A percentile compares a stretch with the other conserved stretches of the same genome.
These are phyloP conservation scores for Diophrys sp. DNA, from an alignment of 73 alveolate genomes.

Conservation along the genomic window DNA sequence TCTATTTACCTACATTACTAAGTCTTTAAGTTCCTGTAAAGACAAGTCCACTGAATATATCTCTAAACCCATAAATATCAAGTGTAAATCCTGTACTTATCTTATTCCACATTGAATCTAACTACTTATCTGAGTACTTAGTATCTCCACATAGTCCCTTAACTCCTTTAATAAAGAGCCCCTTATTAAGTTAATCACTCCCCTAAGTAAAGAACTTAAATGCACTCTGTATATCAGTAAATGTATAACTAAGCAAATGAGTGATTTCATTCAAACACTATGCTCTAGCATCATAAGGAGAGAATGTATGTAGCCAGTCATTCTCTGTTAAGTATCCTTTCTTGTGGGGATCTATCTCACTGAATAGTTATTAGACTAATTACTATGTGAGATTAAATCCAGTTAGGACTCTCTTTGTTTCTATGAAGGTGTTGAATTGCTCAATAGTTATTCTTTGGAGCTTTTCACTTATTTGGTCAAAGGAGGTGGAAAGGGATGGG, in stretches of 20 bases:
- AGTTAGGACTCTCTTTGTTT: constrained; percentile 59
- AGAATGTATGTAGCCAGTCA: constrained; percentile 75
- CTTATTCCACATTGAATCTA: neutral
- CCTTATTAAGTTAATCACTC: neutral
- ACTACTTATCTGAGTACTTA: neutral
- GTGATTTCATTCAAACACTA: constrained; percentile 66
- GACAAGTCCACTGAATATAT: constrained; percentile 10
- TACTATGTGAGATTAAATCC: constrained; percentile 82
- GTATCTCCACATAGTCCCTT: neutral
- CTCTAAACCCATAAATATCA: neutral
- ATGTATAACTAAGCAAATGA: constrained; percentile 59
- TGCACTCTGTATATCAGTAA: constrained; percentile 66
- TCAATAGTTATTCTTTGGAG: constrained; percentile 53
- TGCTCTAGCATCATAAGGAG: constrained; percentile 56
- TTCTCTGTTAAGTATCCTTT: constrained; percentile 77
- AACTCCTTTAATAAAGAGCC: constrained; percentile 2
- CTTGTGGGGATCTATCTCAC: constrained; percentile 80
- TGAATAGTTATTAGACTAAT: constrained; percentile 63
- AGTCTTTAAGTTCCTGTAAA: constrained; percentile 47
- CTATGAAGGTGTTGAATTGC: constrained; percentile 65
- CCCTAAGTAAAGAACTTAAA: constrained; percentile 77
- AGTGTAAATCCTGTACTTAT: neutral
- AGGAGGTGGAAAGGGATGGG: constrained; percentile 51
- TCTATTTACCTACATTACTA: constrained; percentile 31
- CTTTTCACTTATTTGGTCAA: constrained; percentile 65